Base-by-base conservation (phyloP, 192 early-diverging fungal species). In the Coemansia sp. region DNA sequence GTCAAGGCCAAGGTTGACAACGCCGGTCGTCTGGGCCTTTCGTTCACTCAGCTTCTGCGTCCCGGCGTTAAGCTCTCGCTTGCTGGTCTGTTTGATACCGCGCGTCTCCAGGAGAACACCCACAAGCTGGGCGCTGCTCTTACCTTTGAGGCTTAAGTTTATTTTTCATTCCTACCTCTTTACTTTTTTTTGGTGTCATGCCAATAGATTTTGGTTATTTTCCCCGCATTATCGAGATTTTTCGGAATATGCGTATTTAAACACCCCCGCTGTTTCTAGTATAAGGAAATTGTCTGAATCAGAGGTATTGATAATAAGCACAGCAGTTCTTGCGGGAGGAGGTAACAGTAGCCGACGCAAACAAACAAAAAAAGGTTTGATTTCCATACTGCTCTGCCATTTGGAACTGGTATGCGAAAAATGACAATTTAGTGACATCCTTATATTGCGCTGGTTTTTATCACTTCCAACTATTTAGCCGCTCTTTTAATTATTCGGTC, bases 71-170 rank as follows among this genome's bases (percentile, higher is more conserved):
- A 96, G 88, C 84, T 99, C 55, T 89, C 91, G 48, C 75, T 98
- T 34, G 97, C 91, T 71, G 96, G 93, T 81, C 82, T 87, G 67
- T 91, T 99, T 72, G 96, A 99, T 76, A 96, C 96, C 64, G 91
- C 93, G 60, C 89, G 93, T 72, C 81, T 98, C 40, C 84, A 91
- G 78, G 93, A 98, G 85, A 92, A 96, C 83, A 89, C 90, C 63
- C 95, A 97, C 89, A 93, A 94, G 85, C 87, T 99, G 72, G 96
- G 96, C 70, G 83, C 96, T 62, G 86, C 91, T 48, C 85, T 97
- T 60, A 89, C 89, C 73, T 89, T 97, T 62, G 95, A 97, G 83
- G 90, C 88, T 71, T 98, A 93, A 91, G 16, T 55, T 34, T 45
- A 7, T 45, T 45, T 45, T 12, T 2, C 16, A 45, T 45, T 45